Conservation (phyloP, 2,329 filamentous ascomycete genomes). For the Malbranchea cinnamomea region DNA sequence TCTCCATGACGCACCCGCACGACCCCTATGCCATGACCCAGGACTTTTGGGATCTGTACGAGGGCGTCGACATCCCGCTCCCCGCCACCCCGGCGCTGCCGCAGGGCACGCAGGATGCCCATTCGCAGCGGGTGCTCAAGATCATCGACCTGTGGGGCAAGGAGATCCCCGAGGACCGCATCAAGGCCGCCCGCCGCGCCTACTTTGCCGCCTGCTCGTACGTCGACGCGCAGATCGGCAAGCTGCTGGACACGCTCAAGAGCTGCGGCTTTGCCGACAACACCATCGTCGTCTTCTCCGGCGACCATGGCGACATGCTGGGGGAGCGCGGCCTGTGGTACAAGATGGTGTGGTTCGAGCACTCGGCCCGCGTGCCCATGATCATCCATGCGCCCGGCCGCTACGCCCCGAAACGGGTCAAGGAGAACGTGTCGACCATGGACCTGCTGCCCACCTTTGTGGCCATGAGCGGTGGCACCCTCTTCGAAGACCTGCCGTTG, state of each 20-base stretch:
- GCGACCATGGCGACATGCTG: conserved; percentile 92
- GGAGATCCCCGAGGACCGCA: conserved; percentile 69
- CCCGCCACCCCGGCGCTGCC: conserved; percentile 58
- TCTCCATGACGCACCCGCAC: conserved; percentile 87
- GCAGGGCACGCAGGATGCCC: conserved; percentile 68
- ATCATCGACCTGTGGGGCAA: conserved; percentile 78
- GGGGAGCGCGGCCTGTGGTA: conserved; percentile 85
- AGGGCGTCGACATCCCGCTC: conserved; percentile 72
- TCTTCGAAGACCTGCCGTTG: conserved; percentile 59
- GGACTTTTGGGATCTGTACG: conserved; percentile 87
- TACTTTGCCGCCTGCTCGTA: conserved; percentile 92
- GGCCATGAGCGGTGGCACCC: conserved; percentile 59
- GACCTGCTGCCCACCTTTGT: conserved; percentile 82
- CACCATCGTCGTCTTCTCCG: conserved; percentile 83
- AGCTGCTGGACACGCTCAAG: conserved; percentile 61
- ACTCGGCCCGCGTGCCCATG: conserved; percentile 76
- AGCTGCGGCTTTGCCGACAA: conserved; percentile 67
- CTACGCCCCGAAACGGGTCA: conserved; percentile 61
- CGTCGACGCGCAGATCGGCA: conserved; percentile 82
- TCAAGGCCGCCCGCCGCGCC: conserved; percentile 69
- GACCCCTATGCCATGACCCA: conserved; percentile 90
- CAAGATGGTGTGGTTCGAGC: conserved; percentile 96
- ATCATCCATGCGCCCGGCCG: conserved; percentile 65
- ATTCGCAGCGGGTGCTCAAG: conserved; percentile 74
- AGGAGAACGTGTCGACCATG: conserved; percentile 76